These are phyloP conservation scores for Aspergillus sclerotialis DNA, from an alignment of 2,329 filamentous ascomycete species.

Conservation along the genomic window DNA sequence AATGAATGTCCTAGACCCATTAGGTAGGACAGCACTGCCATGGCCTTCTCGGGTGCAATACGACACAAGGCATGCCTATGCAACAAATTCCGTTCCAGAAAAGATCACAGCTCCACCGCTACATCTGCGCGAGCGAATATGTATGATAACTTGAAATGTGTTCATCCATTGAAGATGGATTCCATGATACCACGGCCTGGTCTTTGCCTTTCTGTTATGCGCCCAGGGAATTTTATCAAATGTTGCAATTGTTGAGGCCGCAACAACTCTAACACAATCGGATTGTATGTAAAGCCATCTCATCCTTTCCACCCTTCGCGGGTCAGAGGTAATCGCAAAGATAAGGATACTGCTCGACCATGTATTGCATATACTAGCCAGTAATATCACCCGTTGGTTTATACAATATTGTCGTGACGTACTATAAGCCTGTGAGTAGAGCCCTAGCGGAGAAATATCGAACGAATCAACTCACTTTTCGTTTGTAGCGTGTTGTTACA, in stretches of 20 bases:
- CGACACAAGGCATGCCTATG: too few species aligned
- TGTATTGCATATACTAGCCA: constrained; percentile 16
- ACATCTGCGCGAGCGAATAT: too few species aligned
- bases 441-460: background rate
- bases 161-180: background rate
- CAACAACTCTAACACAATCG: too few species aligned
- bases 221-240: too few species aligned
- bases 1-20: too few species aligned
- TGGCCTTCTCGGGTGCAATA: too few species aligned
- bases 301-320: too few species aligned
- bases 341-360: background rate
- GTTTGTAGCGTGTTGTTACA: constrained; percentile 93
- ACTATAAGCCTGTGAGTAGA: constrained; percentile 47
- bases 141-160: background rate
- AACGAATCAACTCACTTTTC: constrained; percentile 50
- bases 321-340: background rate
- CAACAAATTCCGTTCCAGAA: too few species aligned
- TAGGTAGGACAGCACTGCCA: too few species aligned
- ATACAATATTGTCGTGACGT: constrained; percentile 96
- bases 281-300: too few species aligned
- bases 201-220: background rate
- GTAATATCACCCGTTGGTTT: constrained; percentile 62
- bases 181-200: background rate
- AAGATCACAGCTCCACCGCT: too few species aligned
- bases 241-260: too few species aligned